These are phyloP conservation scores for Carex pumila DNA, from an alignment of 176 grass and related monocot species.

Conservation along the genomic window DNA sequence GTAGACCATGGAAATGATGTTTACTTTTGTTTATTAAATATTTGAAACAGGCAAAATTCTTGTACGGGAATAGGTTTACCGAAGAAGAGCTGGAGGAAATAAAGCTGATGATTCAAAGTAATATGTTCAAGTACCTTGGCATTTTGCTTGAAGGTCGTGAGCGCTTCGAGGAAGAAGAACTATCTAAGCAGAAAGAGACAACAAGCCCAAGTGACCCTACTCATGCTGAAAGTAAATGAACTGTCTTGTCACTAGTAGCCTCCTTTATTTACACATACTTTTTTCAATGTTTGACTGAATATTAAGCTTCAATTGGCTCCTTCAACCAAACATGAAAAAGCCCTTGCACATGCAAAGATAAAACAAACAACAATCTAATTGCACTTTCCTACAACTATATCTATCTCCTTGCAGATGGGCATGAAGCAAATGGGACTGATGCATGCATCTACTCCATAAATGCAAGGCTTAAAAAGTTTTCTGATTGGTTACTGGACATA, in stretches of 20 bases:
- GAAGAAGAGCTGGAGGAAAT: constrained; percentile 72
- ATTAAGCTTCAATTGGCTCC: not conserved
- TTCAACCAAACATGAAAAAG: not conserved
- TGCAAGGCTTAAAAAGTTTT: constrained; percentile 81
- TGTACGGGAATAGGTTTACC: constrained; percentile 70
- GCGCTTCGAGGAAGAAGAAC: constrained; percentile 90
- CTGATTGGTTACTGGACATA: constrained; percentile 92
- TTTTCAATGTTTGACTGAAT: not conserved
- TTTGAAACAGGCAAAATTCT: constrained; percentile 59
- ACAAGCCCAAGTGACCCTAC: not conserved
- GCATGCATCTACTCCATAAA: constrained; percentile 78
- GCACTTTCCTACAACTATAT: not conserved
- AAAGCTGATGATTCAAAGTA: constrained; percentile 98
- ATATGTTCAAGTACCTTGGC: constrained; percentile 94
- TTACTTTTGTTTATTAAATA: constrained; percentile 12
- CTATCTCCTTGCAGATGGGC: constrained; percentile 39
- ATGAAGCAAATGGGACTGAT: constrained; percentile 25
- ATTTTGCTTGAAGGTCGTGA: constrained; percentile 89
- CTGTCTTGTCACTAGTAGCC: not conserved
- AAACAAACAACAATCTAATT: not conserved
- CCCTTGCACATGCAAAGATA: not conserved
- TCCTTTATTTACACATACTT: not conserved
- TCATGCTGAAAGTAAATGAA: constrained; percentile 10
- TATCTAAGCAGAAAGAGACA: constrained; percentile 23
- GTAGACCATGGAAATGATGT: constrained; percentile 7